Percentiles rank a stretch among this genome's conserved stretches.
phyloP scores from a whole-genome alignment of 768 basidiomycete genomes.

The Bullera alba region DNA sequence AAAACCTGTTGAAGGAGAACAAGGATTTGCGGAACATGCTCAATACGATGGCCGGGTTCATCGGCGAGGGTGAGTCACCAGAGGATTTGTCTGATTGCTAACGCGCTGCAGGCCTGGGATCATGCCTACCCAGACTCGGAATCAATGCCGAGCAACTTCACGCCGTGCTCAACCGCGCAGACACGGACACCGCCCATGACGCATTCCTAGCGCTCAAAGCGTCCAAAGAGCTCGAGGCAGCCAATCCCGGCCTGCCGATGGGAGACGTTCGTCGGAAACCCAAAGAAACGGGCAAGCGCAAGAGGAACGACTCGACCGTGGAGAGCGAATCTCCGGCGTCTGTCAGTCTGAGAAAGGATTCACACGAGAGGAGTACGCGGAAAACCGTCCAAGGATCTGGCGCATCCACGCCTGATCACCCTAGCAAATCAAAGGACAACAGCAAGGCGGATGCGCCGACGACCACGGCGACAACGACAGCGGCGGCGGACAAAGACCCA shows the following conservation, averaged over 20 bases:
- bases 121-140: slow-evolving; percentile 42
- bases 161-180: slow-evolving; percentile 71
- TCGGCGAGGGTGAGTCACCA: slow-evolving; percentile 73
- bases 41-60: slow-evolving; percentile 66
- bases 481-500: too few species aligned
- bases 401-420: too few species aligned
- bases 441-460: too few species aligned
- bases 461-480: too few species aligned
- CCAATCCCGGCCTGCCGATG: slow-evolving; percentile 29
- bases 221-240: slow-evolving; percentile 34
- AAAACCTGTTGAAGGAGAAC: slow-evolving; percentile 86
- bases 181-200: slow-evolving; percentile 91
- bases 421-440: too few species aligned
- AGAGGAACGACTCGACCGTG: slow-evolving; percentile 11
- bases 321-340: not conserved
- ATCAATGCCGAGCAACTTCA: slow-evolving; percentile 59
- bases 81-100: not conserved
- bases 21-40: slow-evolving; percentile 72
- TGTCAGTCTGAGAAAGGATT: too few species aligned
- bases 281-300: slow-evolving; percentile 12
- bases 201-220: slow-evolving; percentile 68
- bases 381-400: too few species aligned
- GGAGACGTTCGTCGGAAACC: slow-evolving; percentile 14
- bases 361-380: too few species aligned
- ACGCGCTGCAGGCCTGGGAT: slow-evolving; percentile 34